Base-by-base conservation (phyloP, 768 basidiomycete species). In the Sarcomyxa edulis region DNA sequence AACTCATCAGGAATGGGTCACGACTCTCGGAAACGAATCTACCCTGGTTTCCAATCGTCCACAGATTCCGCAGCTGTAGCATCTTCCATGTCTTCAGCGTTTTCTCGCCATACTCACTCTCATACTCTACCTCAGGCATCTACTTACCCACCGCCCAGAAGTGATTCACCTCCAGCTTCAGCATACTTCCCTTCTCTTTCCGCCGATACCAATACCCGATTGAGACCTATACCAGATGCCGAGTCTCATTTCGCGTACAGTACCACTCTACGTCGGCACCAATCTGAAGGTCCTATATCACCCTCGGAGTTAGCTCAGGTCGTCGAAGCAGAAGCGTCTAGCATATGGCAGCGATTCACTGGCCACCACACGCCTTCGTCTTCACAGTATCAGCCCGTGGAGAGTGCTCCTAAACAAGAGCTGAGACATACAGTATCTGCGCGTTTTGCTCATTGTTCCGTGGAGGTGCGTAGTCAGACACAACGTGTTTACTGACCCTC, bases 211-310 rank as follows among this genome's bases (percentile, higher is more conserved):
- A 59, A 61, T 32, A 60, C 64, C 10, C 69, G 76, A 44, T 65
- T 81, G 7, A 69, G 76, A 23, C 77, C 81, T 0, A 68, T 76
- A 1, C 68, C 82, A 0, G 79, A 78, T 36, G 84, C 88, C 1
- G 69, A 73, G 21, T 56, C 74, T 4, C 88, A 91, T 52, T 91
- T 91, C 50, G 81, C 86, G 1, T 90, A 87, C 57, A 88, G 84
- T 48, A 90, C 87, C 0, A 86, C 83, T 0, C 66, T 91, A 14
- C 64, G 87, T 20, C 58, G 88, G 39, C 88, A 90, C 43, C 69
- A 73, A 15, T 60, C 62, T 0, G 78, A 82, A 14, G 64, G 68
- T 0, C 51, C 75, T 26, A 53, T 61, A 7, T 65, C 74, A n/a
- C 73, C 77, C 19, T 57, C 68, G 7, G 57, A 66, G 5, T 60